Base-by-base conservation (phyloP, 805 yeast species). In the Suhomyces prunicola region DNA sequence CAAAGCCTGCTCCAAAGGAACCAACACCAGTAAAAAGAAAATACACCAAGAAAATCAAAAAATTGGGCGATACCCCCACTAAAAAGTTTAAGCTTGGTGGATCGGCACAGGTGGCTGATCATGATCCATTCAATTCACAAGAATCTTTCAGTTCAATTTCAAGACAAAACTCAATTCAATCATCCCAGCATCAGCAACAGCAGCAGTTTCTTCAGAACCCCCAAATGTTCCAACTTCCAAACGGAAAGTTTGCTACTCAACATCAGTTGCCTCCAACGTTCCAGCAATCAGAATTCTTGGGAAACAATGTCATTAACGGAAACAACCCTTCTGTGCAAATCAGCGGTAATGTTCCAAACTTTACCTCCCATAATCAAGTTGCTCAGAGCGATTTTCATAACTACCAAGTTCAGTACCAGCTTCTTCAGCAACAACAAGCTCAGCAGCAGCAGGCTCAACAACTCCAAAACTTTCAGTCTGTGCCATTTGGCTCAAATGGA, bases 181-280 rank as follows among this genome's bases (percentile, higher is more conserved):
- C 55, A 17, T 41, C 52, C 29, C 56, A 48, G 19, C 49, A 42
- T 41, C 82, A 9, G 84, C 85, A 2, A 85, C 86, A 13, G 81
- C 87, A 46, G 82, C 85, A 59, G 87, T 85, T 60, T 87, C 84
- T 49, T 85, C 87, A 62, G 84, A 87, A 5, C 77, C 42, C 47
- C 3, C 41, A 39, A 31, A 39, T 41, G 42, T 48, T 15, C 15
- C 51, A 48, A n/a, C 10, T 48, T 19, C 47, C 40, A 9, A 48
- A 48, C 23, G 51, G 51, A 9, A 48, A 48, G 17, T 48, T 41
- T 13, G 39, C 41, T 24, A 24, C 26, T 19, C 80, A 46, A 72
- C 62, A 58, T 23, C 42, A 60, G 51, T 23, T 63, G 44, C 66
- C 69, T 1, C 63, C 63, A n/a, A 58, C 64, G 1, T 65, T 60